Percentiles rank a stretch among this genome's conserved stretches.
Evolutionary conservation across 768 basidiomycete genomes (phyloP).

Genomic region (Nidularia sp.): DNA sequence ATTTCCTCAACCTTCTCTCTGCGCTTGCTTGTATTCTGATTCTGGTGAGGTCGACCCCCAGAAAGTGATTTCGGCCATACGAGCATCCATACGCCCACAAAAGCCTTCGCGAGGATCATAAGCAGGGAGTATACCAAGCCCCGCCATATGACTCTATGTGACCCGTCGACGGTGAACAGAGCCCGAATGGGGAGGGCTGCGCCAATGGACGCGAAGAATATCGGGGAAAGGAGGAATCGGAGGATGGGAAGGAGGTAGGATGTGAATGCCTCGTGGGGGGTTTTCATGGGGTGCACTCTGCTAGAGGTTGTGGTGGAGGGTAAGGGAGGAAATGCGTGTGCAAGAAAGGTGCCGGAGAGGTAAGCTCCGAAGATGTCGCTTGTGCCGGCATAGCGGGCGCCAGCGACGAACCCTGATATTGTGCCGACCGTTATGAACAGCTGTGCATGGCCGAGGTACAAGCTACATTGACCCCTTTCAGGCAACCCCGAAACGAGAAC

Average conservation of each 20-base stretch:
- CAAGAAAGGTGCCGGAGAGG: slow-evolving; percentile 47
- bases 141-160: slow-evolving; percentile 38
- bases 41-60: neutral
- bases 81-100: slow-evolving; percentile 42
- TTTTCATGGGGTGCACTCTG: neutral
- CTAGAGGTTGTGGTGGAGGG: neutral
- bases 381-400: slow-evolving; percentile 48
- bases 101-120: slow-evolving; percentile 51
- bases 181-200: slow-evolving; percentile 45
- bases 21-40: neutral
- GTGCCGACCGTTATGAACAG: slow-evolving; percentile 31
- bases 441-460: slow-evolving; percentile 12
- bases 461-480: neutral
- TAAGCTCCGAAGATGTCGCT: slow-evolving; percentile 64
- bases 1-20: neutral
- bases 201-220: slow-evolving; percentile 70
- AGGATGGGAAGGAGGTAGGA: slow-evolving; percentile 31
- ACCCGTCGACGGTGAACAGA: slow-evolving; percentile 33
- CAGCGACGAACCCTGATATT: slow-evolving; percentile 42
- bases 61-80: slow-evolving; percentile 20
- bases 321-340: slow-evolving; percentile 21
- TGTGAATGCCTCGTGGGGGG: slow-evolving; percentile 24
- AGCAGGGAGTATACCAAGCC: slow-evolving; percentile 54
- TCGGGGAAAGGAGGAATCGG: slow-evolving; percentile 43
- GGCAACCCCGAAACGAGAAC: slow-evolving; percentile 1